Conservation (phyloP, 108 stramenopile species). For the Chaetoceros muelleri region DNA sequence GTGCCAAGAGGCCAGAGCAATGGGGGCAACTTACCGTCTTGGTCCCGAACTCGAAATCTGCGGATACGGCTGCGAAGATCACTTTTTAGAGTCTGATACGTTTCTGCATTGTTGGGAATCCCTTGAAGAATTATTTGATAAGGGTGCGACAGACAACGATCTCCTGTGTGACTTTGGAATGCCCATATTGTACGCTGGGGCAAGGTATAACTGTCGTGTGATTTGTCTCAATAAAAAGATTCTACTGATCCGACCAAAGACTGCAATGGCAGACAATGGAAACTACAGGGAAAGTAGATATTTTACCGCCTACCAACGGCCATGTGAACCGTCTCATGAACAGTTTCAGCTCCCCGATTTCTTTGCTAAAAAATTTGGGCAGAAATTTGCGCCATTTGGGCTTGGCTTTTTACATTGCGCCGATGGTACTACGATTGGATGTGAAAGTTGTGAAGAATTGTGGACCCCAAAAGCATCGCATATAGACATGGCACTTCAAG, state of each 20-base stretch:
- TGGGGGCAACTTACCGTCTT: conserved; percentile 83
- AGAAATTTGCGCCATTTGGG: conserved; percentile 64
- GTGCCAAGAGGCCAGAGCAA: conserved; percentile 64
- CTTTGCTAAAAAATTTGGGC: conserved; percentile 36
- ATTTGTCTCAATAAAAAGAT: conserved; percentile 67
- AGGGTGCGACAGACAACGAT: conserved; percentile 62
- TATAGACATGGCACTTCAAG: conserved; percentile 76
- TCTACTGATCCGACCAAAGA: conserved; percentile 84
- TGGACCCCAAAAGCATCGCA: conserved; percentile 90
- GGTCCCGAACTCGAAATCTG: conserved; percentile 95
- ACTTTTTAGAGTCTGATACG: conserved; percentile 94
- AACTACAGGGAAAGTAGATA: conserved; percentile 95
- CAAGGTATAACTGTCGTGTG: conserved; percentile 94
- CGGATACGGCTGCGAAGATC: conserved; percentile 98
- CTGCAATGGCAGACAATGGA: conserved; percentile 86
- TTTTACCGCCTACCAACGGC: conserved; percentile 77
- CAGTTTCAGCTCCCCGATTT: conserved; percentile 23
- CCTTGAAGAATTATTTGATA: conserved; percentile 54
- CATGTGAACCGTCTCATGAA: conserved; percentile 14
- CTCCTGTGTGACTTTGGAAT: conserved; percentile 95
- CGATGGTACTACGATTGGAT: conserved; percentile 73
- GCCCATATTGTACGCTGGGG: conserved; percentile 74
- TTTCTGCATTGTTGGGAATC: conserved; percentile 91
- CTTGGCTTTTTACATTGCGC: conserved; percentile 34
- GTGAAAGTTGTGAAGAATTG: conserved; percentile 97